phyloP scores from a whole-genome alignment of 2,329 filamentous ascomycete genomes.

The Trichoderma arundinaceum region DNA sequence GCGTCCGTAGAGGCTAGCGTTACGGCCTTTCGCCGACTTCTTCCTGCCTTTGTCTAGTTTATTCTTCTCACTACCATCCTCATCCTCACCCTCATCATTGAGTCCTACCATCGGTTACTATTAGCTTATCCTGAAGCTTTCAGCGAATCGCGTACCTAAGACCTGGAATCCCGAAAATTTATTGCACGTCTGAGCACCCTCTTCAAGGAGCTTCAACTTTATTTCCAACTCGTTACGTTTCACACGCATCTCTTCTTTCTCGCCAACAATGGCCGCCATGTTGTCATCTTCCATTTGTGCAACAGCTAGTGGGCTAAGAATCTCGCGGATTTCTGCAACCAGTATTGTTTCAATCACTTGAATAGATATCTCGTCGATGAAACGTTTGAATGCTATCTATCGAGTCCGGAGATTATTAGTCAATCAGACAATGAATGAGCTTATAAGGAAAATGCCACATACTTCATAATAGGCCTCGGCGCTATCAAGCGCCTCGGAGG shows the following conservation, averaged over 20 bases:
- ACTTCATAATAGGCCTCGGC: conserved; percentile 52
- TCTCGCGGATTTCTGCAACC: conserved; percentile 32
- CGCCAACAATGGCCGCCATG: conserved; percentile 35
- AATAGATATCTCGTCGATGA: conserved; percentile 37
- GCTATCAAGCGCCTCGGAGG: conserved; percentile 45
- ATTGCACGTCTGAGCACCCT: conserved; percentile 12
- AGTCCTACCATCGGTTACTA: not conserved
- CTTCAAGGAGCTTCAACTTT: conserved; percentile 13
- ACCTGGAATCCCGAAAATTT: conserved; percentile 13
- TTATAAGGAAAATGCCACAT: not conserved
- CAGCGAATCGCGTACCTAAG: not conserved
- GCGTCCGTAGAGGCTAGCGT: no score
- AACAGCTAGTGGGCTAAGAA: conserved; percentile 35
- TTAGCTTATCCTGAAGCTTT: not conserved
- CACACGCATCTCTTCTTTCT: conserved; percentile 31
- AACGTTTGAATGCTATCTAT: conserved; percentile 36
- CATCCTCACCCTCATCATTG: not conserved
- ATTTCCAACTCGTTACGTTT: conserved; percentile 6
- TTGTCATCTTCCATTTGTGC: conserved; percentile 34
- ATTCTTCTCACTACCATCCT: not conserved
- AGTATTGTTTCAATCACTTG: conserved; percentile 38
- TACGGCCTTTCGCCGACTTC: no score
- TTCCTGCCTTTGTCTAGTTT: no score
- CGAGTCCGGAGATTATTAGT: not conserved
- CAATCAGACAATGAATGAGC: no score